These are phyloP conservation scores for Hanseniaspora sp. DNA, from an alignment of 1,139 yeast species.

Conservation along the genomic window DNA sequence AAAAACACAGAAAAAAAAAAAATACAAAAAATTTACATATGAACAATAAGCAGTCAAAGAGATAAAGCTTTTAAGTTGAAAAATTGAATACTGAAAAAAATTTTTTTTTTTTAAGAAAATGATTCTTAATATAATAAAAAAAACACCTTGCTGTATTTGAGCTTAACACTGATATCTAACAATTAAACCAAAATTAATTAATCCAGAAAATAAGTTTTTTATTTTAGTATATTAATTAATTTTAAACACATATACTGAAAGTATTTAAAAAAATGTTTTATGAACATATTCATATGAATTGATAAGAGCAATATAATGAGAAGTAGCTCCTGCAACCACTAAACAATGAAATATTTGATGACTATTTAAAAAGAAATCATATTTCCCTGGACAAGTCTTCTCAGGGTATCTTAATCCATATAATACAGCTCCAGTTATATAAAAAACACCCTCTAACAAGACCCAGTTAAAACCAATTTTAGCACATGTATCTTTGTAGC, in stretches of 20 bases:
- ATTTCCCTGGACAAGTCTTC: conserved; percentile 50
- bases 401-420: conserved; percentile 79
- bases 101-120: too few species aligned
- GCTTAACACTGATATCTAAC: too few species aligned
- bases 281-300: conserved; percentile 48
- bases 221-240: too few species aligned
- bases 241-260: background rate
- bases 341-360: conserved; percentile 80
- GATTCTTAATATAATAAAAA: too few species aligned
- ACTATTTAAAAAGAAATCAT: conserved; percentile 69
- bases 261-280: conserved; percentile 17
- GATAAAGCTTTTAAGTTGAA: too few species aligned
- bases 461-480: conserved; percentile 55
- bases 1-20: background rate
- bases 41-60: too few species aligned
- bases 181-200: background rate
- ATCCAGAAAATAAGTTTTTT: background rate
- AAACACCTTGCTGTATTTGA: too few species aligned
- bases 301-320: conserved; percentile 61
- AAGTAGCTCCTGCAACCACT: conserved; percentile 70
- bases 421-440: conserved; percentile 65
- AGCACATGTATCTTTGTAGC: conserved; percentile 36
- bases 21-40: background rate
- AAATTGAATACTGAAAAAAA: too few species aligned
- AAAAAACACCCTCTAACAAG: conserved; percentile 55